Conservation (phyloP, 805 yeast genomes). For the Scheffersomyces spartinae region DNA sequence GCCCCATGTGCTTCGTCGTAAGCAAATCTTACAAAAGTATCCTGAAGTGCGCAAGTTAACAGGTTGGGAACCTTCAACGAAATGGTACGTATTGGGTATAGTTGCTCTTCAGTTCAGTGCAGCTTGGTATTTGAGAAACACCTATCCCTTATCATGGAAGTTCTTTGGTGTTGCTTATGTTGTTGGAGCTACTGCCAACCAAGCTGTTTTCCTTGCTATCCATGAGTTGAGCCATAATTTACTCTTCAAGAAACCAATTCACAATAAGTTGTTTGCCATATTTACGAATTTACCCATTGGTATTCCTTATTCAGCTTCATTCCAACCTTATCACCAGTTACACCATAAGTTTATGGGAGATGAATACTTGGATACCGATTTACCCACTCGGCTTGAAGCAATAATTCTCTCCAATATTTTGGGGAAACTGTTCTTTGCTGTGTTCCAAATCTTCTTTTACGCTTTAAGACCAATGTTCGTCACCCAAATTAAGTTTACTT, state of each 20-base stretch:
- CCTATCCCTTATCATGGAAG: constrained; percentile 37
- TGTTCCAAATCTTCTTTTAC: constrained; percentile 79
- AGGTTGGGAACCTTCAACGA: constrained; percentile 81
- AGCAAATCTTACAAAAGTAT: constrained; percentile 57
- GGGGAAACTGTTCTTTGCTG: constrained; percentile 85
- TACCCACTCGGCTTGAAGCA: constrained; percentile 77
- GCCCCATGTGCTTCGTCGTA: constrained; percentile 70
- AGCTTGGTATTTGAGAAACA: constrained; percentile 52
- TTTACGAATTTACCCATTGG: constrained; percentile 80
- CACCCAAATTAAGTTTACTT: constrained; percentile 62
- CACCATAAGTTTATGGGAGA: constrained; percentile 91
- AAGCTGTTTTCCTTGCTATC: constrained; percentile 75
- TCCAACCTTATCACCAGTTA: constrained; percentile 83
- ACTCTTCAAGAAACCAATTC: constrained; percentile 66
- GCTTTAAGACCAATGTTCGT: constrained; percentile 86
- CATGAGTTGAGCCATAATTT: constrained; percentile 84
- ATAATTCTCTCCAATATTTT: constrained; percentile 58
- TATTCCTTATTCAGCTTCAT: constrained; percentile 77
- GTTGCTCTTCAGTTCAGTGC: constrained; percentile 54
- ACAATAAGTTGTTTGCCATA: constrained; percentile 68
- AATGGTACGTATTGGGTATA: constrained; percentile 58
- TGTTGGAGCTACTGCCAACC: constrained; percentile 79
- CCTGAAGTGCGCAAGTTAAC: constrained; percentile 73
- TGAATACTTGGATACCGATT: constrained; percentile 70
- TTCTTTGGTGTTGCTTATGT: constrained; percentile 59